Evolutionary conservation across 1,284 basidiomycete genomes (phyloP).

Genomic region (Vanrija humicola): DNA sequence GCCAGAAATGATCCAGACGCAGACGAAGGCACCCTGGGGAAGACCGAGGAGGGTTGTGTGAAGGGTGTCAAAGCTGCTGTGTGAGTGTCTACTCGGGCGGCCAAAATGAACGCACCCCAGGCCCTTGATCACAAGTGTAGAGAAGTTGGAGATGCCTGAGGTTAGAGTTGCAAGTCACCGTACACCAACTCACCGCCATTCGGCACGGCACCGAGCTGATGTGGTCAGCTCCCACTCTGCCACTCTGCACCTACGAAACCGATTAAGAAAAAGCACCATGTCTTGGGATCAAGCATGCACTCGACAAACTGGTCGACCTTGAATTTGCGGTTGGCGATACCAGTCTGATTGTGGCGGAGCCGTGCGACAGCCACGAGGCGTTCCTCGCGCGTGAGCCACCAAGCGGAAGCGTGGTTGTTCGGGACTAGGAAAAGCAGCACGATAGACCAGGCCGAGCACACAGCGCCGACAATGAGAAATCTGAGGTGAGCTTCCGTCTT

Average conservation of each 20-base stretch:
- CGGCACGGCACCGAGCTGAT: constrained; percentile 19
- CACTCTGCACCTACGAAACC: constrained; percentile 27
- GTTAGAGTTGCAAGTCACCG: constrained; percentile 1
- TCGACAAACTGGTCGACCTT: constrained; percentile 47
- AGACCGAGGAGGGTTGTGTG: constrained; percentile 20
- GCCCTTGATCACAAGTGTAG: constrained; percentile 17
- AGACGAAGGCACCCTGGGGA: constrained; percentile 38
- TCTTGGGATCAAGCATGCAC: constrained; percentile 40
- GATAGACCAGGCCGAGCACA: constrained; percentile 36
- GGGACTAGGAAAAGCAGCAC: constrained; percentile 33
- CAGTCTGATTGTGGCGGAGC: constrained; percentile 45
- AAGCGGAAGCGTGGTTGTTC: constrained; percentile 29
- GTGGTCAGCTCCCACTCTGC: too few relatives aligned
- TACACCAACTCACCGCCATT: constrained; percentile 34
- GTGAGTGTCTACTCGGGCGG: too few relatives aligned
- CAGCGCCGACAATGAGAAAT: constrained; percentile 8
- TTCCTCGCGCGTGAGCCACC: constrained; percentile 42
- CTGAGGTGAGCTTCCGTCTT: not conserved
- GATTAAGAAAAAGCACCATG: constrained; percentile 43
- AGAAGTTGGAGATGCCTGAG: not conserved
- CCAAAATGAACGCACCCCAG: not conserved
- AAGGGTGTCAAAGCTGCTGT: constrained; percentile 20
- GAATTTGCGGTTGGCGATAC: constrained; percentile 47
- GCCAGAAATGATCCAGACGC: constrained; percentile 23
- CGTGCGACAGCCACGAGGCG: constrained; percentile 43